A percentile compares a stretch with the other conserved stretches of the same genome.
Evolutionary conservation across 1,284 basidiomycete species (phyloP).

Genomic region (Cutaneotrichosporon sp.): DNA sequence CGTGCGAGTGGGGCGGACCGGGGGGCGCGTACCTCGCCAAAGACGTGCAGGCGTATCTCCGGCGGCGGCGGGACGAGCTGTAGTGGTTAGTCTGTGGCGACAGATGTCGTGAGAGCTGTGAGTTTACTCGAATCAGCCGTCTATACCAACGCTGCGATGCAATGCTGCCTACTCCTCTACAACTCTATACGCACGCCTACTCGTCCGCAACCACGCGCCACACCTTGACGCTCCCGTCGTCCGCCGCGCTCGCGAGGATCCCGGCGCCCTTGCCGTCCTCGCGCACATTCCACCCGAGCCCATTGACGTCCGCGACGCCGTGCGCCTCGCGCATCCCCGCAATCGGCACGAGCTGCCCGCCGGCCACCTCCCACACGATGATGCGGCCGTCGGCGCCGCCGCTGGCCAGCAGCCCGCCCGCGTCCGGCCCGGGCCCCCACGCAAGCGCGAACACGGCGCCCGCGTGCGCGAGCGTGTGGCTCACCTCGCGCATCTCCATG

Average conservation of each 20-base stretch:
- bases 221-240: constrained; percentile 60
- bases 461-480: constrained; percentile 45
- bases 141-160: neutral
- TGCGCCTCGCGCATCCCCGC: constrained; percentile 44
- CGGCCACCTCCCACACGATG: constrained; percentile 57
- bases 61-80: constrained; percentile 20
- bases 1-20: constrained; percentile 26
- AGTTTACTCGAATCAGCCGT: no score
- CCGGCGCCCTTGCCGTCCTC: constrained; percentile 40
- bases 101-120: no score
- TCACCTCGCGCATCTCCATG: constrained; percentile 28
- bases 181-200: neutral
- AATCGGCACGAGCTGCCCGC: constrained; percentile 26
- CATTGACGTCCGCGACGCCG: constrained; percentile 60
- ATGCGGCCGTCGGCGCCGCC: constrained; percentile 61
- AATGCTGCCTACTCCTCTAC: neutral
- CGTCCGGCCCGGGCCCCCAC: constrained; percentile 24
- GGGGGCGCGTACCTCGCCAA: constrained; percentile 18
- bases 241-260: constrained; percentile 59
- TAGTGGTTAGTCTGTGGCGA: no score
- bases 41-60: constrained; percentile 15
- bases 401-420: constrained; percentile 58
- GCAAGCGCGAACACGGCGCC: constrained; percentile 38
- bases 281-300: constrained; percentile 56
- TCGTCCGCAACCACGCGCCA: constrained; percentile 51